Conservation (phyloP, 108 stramenopile genomes). For the Skeletonema menzelii region DNA sequence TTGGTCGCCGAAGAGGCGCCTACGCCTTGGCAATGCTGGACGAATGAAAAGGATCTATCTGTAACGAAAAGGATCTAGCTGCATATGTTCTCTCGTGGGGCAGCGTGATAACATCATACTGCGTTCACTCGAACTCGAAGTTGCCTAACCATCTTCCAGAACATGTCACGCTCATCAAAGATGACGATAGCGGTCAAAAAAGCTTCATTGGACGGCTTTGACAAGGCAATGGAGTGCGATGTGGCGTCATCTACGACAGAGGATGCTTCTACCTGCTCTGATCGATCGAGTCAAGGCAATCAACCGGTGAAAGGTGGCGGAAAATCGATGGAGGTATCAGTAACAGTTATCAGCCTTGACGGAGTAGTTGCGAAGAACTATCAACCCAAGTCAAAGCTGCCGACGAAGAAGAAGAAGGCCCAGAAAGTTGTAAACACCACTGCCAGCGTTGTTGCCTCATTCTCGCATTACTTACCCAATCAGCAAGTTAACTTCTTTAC, state of each 20-base stretch:
- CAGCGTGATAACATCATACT: too few relatives aligned
- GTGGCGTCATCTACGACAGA: not conserved
- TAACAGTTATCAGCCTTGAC: constrained; percentile 24
- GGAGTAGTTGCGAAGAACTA: constrained; percentile 13
- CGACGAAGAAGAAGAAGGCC: not conserved
- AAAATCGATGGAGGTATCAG: constrained; percentile 6
- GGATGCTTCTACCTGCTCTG: not conserved
- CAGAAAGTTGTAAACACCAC: not conserved
- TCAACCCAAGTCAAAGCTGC: not conserved
- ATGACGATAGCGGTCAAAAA: not conserved
- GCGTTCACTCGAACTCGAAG: too few relatives aligned
- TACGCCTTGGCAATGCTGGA: too few relatives aligned
- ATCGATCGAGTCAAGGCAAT: not conserved
- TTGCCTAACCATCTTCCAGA: too few relatives aligned
- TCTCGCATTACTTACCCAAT: constrained; percentile 6
- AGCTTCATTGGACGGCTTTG: not conserved
- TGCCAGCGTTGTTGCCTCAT: constrained; percentile 28
- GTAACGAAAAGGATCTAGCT: too few relatives aligned
- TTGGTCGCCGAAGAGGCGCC: too few relatives aligned
- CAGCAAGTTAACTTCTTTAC: constrained; percentile 19
- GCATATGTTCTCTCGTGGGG: too few relatives aligned
- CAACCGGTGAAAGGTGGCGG: not conserved
- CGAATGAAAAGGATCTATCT: too few relatives aligned
- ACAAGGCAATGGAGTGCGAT: not conserved
- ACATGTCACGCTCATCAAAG: too few relatives aligned